These are phyloP conservation scores for Mollisiaceae sp. DNA, from an alignment of 2,329 filamentous ascomycete genomes.

Conservation along the genomic window DNA sequence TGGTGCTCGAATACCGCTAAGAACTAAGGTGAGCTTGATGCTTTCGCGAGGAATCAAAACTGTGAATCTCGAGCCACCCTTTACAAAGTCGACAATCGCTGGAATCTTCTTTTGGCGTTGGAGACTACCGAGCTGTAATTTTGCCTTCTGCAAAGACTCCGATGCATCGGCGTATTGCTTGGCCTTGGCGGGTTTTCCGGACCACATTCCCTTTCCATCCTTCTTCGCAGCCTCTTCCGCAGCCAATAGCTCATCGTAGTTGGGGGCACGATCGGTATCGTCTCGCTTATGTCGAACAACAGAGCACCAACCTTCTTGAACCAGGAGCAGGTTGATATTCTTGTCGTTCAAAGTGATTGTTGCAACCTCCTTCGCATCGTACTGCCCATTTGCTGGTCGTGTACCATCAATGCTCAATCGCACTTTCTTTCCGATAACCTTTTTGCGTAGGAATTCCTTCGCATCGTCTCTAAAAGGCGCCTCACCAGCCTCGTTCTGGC, in stretches of 20 bases:
- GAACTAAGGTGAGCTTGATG: slow-evolving; percentile 91
- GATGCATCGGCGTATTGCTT: slow-evolving; percentile 89
- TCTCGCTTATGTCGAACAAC: slow-evolving; percentile 96
- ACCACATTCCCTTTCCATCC: slow-evolving; percentile 94
- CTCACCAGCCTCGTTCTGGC: slow-evolving; percentile 84
- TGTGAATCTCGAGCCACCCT: slow-evolving; percentile 94
- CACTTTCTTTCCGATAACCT: slow-evolving; percentile 94
- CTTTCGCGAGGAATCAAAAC: slow-evolving; percentile 90
- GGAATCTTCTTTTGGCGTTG: slow-evolving; percentile 92
- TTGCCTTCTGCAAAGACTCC: slow-evolving; percentile 91
- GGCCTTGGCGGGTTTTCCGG: slow-evolving; percentile 80
- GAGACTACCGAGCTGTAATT: slow-evolving; percentile 86
- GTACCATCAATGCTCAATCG: slow-evolving; percentile 88
- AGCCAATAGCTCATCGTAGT: slow-evolving; percentile 87
- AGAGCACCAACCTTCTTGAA: slow-evolving; percentile 92
- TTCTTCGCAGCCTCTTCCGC: slow-evolving; percentile 84
- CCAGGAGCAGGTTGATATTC: slow-evolving; percentile 82
- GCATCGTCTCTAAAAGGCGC: slow-evolving; percentile 89
- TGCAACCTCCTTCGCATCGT: slow-evolving; percentile 92
- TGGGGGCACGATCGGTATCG: slow-evolving; percentile 89
- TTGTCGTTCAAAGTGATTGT: slow-evolving; percentile 84
- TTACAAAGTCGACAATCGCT: slow-evolving; percentile 95
- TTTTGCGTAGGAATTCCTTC: slow-evolving; percentile 94
- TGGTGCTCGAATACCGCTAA: slow-evolving; percentile 90
- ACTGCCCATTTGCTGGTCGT: slow-evolving; percentile 86